Evolutionary conservation across 371 early-diverging fungal genomes (phyloP).

Genomic region (Mortierella sp.): DNA sequence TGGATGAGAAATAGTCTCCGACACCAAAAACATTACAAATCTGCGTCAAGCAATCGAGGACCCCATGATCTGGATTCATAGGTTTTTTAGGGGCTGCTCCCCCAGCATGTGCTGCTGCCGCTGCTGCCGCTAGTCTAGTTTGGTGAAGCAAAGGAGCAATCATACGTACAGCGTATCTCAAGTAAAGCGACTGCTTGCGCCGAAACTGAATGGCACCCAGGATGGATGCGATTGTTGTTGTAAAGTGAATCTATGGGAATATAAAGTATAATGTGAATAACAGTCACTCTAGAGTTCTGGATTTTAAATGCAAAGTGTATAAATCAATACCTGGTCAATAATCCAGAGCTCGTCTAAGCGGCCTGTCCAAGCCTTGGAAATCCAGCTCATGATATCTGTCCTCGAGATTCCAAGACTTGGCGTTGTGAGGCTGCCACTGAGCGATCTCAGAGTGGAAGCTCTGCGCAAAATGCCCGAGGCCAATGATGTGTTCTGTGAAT

Average conservation of each 20-base stretch:
- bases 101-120: constrained; percentile 35
- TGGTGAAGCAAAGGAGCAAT: constrained; percentile 71
- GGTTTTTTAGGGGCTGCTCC: constrained; percentile 30
- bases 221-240: constrained; percentile 72
- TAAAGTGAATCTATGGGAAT: constrained; percentile 62
- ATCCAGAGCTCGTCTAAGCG: constrained; percentile 59
- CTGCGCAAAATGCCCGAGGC: constrained; percentile 35
- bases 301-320: not conserved
- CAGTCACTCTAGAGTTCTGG: not conserved
- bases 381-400: constrained; percentile 52
- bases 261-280: not conserved
- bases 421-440: constrained; percentile 31
- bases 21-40: constrained; percentile 80
- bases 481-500: constrained; percentile 26
- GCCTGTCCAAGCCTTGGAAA: constrained; percentile 45
- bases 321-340: constrained; percentile 44
- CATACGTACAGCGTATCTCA: constrained; percentile 72
- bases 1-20: constrained; percentile 61
- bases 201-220: constrained; percentile 72
- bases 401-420: constrained; percentile 30
- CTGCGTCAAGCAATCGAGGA: constrained; percentile 74
- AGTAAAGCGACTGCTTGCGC: constrained; percentile 81
- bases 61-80: constrained; percentile 63
- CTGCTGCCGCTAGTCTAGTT: constrained; percentile 51
- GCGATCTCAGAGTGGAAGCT: constrained; percentile 49